These are phyloP conservation scores for Cladochytrium replicatum DNA, from an alignment of 192 early-diverging fungal genomes.

Conservation along the genomic window DNA sequence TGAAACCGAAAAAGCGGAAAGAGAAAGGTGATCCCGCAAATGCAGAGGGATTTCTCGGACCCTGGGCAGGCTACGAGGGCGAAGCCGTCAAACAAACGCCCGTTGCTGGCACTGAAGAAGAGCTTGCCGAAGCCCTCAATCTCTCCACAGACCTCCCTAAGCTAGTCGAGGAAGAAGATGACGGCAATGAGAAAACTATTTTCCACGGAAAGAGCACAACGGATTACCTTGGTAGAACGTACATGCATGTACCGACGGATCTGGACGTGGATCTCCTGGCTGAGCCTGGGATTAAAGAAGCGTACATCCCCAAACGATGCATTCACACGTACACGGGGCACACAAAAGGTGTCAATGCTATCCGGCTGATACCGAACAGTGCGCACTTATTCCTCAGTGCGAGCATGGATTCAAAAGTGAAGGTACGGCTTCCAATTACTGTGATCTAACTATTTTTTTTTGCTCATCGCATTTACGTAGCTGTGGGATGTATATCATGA, in stretches of 20 bases:
- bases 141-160: neutral
- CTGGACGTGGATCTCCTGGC: constrained; percentile 61
- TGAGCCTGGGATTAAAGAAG: constrained; percentile 64
- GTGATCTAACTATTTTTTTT: neutral
- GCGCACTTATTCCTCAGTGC: constrained; percentile 84
- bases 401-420: constrained; percentile 91
- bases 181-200: constrained; percentile 62
- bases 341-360: constrained; percentile 79
- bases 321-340: constrained; percentile 93
- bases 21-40: constrained; percentile 69
- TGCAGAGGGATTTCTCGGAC: constrained; percentile 78
- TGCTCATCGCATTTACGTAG: constrained; percentile 18
- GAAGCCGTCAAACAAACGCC: constrained; percentile 54
- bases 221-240: constrained; percentile 92
- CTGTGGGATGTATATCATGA: constrained; percentile 94
- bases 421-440: constrained; percentile 38
- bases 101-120: constrained; percentile 21
- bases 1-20: constrained; percentile 39
- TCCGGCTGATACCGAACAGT: constrained; percentile 80
- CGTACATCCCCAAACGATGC: constrained; percentile 76
- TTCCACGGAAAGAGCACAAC: constrained; percentile 81
- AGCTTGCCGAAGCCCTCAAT: neutral
- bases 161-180: constrained; percentile 15
- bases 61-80: constrained; percentile 89
- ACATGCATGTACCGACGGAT: constrained; percentile 92